These are phyloP conservation scores for Tubosaeta sp. DNA, from an alignment of 768 basidiomycete species.

Conservation along the genomic window DNA sequence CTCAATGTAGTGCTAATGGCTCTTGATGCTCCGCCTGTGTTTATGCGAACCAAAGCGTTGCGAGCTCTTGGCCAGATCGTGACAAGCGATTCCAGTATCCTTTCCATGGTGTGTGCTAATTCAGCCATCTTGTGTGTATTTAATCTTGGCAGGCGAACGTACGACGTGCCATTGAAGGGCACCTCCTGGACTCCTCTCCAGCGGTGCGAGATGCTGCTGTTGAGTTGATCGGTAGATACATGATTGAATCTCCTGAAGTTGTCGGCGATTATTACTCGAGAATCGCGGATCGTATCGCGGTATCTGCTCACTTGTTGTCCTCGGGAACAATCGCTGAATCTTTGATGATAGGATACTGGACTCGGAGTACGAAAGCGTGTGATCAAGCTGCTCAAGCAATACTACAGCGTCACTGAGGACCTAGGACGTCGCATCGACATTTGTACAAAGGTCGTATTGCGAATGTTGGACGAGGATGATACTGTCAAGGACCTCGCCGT, in stretches of 20 bases:
- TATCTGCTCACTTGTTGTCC: conserved; percentile 35
- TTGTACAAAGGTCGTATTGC: conserved; percentile 70
- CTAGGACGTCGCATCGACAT: conserved; percentile 69
- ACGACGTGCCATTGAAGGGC: conserved; percentile 81
- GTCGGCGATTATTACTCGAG: conserved; percentile 84
- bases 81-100: conserved; percentile 79
- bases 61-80: conserved; percentile 87
- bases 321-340: not conserved
- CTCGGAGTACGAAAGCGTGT: conserved; percentile 92
- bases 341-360: conserved; percentile 73
- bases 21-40: conserved; percentile 82
- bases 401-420: conserved; percentile 65
- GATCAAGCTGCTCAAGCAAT: conserved; percentile 86
- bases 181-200: conserved; percentile 87
- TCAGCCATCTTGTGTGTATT: not conserved
- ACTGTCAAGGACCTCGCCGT: conserved; percentile 90
- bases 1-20: conserved; percentile 73
- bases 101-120: conserved; percentile 51
- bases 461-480: conserved; percentile 92
- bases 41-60: conserved; percentile 92
- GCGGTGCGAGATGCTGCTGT: conserved; percentile 96
- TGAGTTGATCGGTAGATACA: conserved; percentile 96
- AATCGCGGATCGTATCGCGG: conserved; percentile 88
- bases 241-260: conserved; percentile 85
- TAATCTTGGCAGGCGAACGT: conserved; percentile 58